phyloP scores from a whole-genome alignment of 2,329 filamentous ascomycete species.

The Epichloe sp. region DNA sequence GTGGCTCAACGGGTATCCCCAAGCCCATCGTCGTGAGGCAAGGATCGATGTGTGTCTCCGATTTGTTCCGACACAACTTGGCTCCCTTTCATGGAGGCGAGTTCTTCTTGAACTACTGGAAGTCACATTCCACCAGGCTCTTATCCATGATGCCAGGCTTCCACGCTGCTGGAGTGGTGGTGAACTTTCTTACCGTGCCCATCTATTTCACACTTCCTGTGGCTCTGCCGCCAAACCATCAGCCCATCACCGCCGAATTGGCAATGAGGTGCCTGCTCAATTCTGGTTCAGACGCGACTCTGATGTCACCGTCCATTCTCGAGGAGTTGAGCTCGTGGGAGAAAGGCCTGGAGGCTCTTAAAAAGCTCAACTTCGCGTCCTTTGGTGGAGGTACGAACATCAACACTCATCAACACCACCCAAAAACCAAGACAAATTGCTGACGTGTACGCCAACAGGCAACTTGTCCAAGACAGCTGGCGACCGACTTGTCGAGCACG shows the following conservation, averaged over 20 bases:
- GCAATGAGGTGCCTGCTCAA: conserved; percentile 18
- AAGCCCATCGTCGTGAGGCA: conserved; percentile 25
- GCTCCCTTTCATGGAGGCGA: neutral
- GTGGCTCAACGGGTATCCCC: conserved; percentile 6
- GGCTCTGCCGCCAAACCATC: conserved; percentile 17
- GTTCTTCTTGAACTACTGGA: neutral
- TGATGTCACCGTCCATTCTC: conserved; percentile 26
- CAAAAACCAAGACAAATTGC: conserved; percentile 1
- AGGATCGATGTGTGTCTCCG: conserved; percentile 23
- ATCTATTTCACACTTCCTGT: conserved; percentile 18
- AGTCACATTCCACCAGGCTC: neutral
- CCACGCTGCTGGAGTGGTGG: conserved; percentile 21
- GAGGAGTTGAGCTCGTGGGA: conserved; percentile 27
- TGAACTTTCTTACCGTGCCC: conserved; percentile 7
- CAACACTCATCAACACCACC: too few species aligned
- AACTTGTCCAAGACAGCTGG: conserved; percentile 25
- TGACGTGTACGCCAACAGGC: conserved; percentile 11
- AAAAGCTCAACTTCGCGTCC: conserved; percentile 19
- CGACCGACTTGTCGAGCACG: conserved; percentile 22
- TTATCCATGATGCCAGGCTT: conserved; percentile 22
- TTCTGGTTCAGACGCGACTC: conserved; percentile 13
- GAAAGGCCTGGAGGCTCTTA: conserved; percentile 17
- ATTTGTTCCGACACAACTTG: conserved; percentile 17
- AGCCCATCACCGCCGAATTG: conserved; percentile 21
- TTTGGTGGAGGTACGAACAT: conserved; percentile 24